Percentiles rank a stretch among this genome's conserved stretches.
Evolutionary conservation across 1,284 basidiomycete genomes (phyloP).

Genomic region (Leccinum griseonigrum): DNA sequence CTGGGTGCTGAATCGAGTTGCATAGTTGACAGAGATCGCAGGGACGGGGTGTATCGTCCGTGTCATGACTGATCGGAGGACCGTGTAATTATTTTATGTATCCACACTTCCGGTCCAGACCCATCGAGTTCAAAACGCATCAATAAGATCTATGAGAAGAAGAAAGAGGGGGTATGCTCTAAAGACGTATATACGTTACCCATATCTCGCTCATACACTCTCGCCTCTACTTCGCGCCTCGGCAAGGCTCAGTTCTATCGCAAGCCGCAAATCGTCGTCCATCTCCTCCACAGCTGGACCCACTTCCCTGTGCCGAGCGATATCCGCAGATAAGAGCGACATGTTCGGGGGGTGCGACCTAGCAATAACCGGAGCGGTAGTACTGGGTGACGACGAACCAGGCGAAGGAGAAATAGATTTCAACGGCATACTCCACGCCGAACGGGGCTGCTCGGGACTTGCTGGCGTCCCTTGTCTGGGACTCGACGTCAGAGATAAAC

Average conservation of each 20-base stretch:
- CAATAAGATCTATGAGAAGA: not conserved
- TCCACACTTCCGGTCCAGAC: not conserved
- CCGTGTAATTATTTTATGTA: constrained; percentile 50
- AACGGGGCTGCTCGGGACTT: constrained; percentile 16
- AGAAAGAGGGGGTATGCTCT: not conserved
- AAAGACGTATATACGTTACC: not conserved
- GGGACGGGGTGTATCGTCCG: constrained; percentile 96
- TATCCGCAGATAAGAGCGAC: constrained; percentile 18
- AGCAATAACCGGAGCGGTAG: not conserved
- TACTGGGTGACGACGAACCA: constrained; percentile 16
- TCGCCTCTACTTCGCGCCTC: constrained; percentile 48
- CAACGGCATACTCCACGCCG: constrained; percentile 31
- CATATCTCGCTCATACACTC: constrained; percentile 11
- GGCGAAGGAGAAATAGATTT: constrained; percentile 16
- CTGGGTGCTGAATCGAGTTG: constrained; percentile 8
- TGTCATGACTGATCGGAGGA: constrained; percentile 93
- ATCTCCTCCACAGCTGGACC: constrained; percentile 33
- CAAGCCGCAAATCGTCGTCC: constrained; percentile 53
- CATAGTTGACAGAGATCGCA: constrained; percentile 89
- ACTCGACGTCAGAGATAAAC: constrained; percentile 27
- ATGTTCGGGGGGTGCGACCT: constrained; percentile 4
- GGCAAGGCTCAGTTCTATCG: constrained; percentile 54
- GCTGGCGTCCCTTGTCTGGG: constrained; percentile 9
- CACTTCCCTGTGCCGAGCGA: constrained; percentile 4
- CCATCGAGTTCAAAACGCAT: not conserved